Conservation (phyloP, 1,284 basidiomycete species). For the Rhodotorula mucilaginosa region DNA sequence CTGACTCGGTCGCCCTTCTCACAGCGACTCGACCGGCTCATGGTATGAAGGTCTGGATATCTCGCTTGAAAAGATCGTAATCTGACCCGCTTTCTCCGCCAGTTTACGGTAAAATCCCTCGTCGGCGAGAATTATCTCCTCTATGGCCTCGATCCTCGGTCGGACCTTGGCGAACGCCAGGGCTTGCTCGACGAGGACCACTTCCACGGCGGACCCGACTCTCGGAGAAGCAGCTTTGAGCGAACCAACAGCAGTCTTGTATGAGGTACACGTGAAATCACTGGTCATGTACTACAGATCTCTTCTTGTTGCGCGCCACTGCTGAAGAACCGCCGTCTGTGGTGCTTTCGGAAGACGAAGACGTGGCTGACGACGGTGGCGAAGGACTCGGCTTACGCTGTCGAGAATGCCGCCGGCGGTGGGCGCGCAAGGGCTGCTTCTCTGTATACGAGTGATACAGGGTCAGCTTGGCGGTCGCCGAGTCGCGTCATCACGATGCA, state of each 20-base stretch:
- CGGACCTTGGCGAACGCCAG: not conserved
- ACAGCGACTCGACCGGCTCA: constrained; percentile 31
- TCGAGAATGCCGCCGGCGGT: too few relatives aligned
- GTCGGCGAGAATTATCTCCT: constrained; percentile 38
- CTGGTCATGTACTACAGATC: too few relatives aligned
- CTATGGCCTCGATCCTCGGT: constrained; percentile 29
- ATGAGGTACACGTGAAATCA: not conserved
- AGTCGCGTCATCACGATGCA: not conserved
- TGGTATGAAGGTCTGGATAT: constrained; percentile 10
- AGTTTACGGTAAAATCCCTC: constrained; percentile 38
- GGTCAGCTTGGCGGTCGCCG: too few relatives aligned
- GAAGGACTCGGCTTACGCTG: too few relatives aligned
- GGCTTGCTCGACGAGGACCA: constrained; percentile 7
- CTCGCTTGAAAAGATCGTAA: not conserved
- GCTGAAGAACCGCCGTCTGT: too few relatives aligned
- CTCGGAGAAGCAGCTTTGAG: constrained; percentile 26
- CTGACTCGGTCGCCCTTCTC: not conserved
- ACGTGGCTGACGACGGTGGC: too few relatives aligned
- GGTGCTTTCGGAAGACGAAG: too few relatives aligned
- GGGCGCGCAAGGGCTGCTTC: too few relatives aligned
- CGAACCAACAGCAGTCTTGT: not conserved
- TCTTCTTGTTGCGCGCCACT: too few relatives aligned
- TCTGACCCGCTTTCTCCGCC: not conserved
- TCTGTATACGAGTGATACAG: too few relatives aligned
- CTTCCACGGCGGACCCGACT: not conserved